Evolutionary conservation across 1,284 basidiomycete species (phyloP), one percentile per base, ranked within the genome.

Genomic region (Amylostereum areolatum): DNA sequence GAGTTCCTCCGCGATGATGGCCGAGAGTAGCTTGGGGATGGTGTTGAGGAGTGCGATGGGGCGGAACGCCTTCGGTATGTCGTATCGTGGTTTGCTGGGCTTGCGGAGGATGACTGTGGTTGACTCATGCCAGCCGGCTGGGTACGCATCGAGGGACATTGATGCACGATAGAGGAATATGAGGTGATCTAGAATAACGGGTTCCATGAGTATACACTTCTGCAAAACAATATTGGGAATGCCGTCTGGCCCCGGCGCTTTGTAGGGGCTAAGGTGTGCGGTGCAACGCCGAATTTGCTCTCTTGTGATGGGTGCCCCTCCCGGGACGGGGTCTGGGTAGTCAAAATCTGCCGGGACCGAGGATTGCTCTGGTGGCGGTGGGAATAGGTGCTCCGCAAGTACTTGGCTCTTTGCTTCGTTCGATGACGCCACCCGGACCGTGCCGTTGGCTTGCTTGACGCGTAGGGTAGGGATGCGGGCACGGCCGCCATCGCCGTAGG

Each of bases 31-130:
- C 45, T 73, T 74, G 2, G 62, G 61, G 12, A 71, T 56, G 6
- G 62, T 66, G 48, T 66, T 59, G 0, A 68, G 57, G 1, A 77
- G 66, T 0, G 66, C 66, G 1, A 76, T 72, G 0, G 73, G 73
- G 0, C 69, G 55, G 50, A 68, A 74, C 0, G 72, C 57, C 18
- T 64, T 65, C 0, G 70, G 53, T 0, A 58, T 41, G 0, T 56
- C 52, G 56, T 77, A 75, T 52, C 66, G 60, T 0, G 61, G 28
- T 29, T 66, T 65, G 0, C 66, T 66, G 3, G 67, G 70, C 51
- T 78, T 77, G 10, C 61, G 50, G 0, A 76, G 51, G 0, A 72
- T 67, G 0, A 69, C 55, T 1, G 68, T 72, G 8, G 52, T 53
- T 2, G 60, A 66, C 0, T 52, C 30, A 24, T 59, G 57, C 71